Evolutionary conservation across 176 grass and related monocot genomes (phyloP), one percentile per base, ranked within the genome.

Genomic region (Rhynchospora breviuscula): DNA sequence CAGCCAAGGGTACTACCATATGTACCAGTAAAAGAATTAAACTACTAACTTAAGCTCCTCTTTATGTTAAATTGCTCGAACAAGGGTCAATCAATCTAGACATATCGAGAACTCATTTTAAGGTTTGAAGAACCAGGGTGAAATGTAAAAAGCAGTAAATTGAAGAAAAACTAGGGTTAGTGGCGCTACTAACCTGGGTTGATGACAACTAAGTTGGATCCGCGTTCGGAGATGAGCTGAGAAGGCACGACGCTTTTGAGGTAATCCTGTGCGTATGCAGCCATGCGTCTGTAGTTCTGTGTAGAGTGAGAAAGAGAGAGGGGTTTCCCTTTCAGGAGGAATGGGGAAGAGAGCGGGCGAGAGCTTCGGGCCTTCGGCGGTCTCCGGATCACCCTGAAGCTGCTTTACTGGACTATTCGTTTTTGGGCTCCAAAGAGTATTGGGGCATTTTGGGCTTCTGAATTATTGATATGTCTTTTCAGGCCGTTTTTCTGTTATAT

Each of bases 131-230:
- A 68, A 67, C 29, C 29, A 7, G 35, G 6, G 25, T 67, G 6
- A 44, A 0, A 69, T 33, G 17, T n/a, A 69, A 45, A 4, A 25
- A 9, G 1, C 2, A 76, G 11, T 23, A 52, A 76, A 26, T 54
- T 52, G 12, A 23, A 71, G 67, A 21, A 51, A 10, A 25, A 18
- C 7, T 89, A 90, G 71, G 86, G 67, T 75, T 86, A 47, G 26
- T 29, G 26, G 26, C 1, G 26, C 23, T 23, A n/a, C 46, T 82
- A 94, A 82, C 95, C 92, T 84, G 95, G 95, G 85, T 98, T 98
- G 87, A 98, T 98, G 59, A 98, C 87, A 74, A 98, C 95, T 60
- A 98, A 88, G 73, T 91, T 98, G 74, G 95, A 66, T 31, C 95
- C 95, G 31, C 90, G 92, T 79, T 98, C 95, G 86, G 88, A 89